phyloP scores from a whole-genome alignment of 306 rosid genomes.

The Prosopis cineraria region DNA sequence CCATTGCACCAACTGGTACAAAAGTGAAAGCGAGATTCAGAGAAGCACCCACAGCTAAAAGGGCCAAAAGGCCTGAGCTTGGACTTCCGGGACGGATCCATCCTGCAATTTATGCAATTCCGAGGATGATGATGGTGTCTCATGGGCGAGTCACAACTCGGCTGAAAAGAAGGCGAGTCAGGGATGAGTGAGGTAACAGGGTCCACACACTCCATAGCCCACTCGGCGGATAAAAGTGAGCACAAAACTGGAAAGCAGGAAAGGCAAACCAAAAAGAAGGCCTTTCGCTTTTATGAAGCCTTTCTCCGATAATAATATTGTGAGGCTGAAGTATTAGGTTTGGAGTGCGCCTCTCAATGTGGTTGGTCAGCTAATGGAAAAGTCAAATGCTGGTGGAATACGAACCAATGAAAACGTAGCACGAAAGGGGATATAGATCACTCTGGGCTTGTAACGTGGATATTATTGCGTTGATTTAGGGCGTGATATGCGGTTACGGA shows the following conservation, averaged over 20 bases:
- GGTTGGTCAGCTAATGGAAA: conserved; percentile 28
- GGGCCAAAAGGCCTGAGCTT: conserved; percentile 35
- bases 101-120: conserved; percentile 50
- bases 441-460: not conserved
- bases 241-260: conserved; percentile 20
- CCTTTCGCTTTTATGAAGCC: not conserved
- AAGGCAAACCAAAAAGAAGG: conserved; percentile 30
- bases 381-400: conserved; percentile 8
- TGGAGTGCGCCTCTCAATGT: not conserved
- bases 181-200: conserved; percentile 39
- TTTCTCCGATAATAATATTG: conserved; percentile 5
- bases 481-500: conserved; percentile 40
- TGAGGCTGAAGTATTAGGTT: conserved; percentile 17
- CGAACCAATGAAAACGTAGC: not conserved
- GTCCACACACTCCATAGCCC: conserved; percentile 41
- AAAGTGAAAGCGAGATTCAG: conserved; percentile 28
- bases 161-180: not conserved
- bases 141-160: conserved; percentile 59
- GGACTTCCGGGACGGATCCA: conserved; percentile 46
- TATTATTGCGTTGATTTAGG: conserved; percentile 2
- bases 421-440: not conserved
- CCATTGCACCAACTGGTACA: conserved; percentile 42
- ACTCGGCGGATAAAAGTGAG: conserved; percentile 24
- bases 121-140: conserved; percentile 65
- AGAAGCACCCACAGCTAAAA: conserved; percentile 10